Base-by-base conservation (phyloP, 345 rosid species). In the Moricandia arvensis region DNA sequence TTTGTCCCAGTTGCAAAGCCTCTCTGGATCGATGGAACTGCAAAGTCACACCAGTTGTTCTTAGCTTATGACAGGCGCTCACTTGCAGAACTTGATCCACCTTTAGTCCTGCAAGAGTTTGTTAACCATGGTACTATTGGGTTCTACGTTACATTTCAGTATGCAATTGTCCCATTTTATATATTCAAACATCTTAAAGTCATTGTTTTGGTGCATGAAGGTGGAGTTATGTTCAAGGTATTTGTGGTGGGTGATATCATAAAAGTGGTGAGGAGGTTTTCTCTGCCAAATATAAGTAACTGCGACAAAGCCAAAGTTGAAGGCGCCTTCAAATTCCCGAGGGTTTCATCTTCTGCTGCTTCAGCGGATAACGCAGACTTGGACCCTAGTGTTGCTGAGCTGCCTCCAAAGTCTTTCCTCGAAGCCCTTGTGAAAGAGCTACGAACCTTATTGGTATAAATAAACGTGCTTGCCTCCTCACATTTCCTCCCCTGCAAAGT, bases 1-100 rank as follows among this genome's bases (percentile, higher is more conserved):
- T n/a, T n/a, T n/a, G 6, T 57, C n/a, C n/a, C n/a, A 94, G 98
- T 94, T 65, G 98, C 96, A 68, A 94, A 94, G 80, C 98, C 98
- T 27, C 89, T 91, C 43, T 80, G 90, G 66, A 95, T 88, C 69
- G 98, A 94, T 82, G 98, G 98, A 82, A 91, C 88, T 74, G 82
- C 95, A 47, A 94, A 89, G 86, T 94, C 98, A 2, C 98, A 91
- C 49, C 86, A 91, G 79, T 47, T 94, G 75, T 94, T 72, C 76
- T 87, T 94, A 73, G 96, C 91, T 16, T 87, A 89, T 73, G 95
- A 94, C 85, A 82, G 72, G 67, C 81, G 41, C 66, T 90, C 97
- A 21, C 91, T 91, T 54, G 80, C 89, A 45, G 83, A 87, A 82
- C 96, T 94, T 60, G 95, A 91, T 55, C 95, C 98, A 21, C 97